phyloP scores from a whole-genome alignment of 257 asterid genomes.

The Marsdenia floribunda region DNA sequence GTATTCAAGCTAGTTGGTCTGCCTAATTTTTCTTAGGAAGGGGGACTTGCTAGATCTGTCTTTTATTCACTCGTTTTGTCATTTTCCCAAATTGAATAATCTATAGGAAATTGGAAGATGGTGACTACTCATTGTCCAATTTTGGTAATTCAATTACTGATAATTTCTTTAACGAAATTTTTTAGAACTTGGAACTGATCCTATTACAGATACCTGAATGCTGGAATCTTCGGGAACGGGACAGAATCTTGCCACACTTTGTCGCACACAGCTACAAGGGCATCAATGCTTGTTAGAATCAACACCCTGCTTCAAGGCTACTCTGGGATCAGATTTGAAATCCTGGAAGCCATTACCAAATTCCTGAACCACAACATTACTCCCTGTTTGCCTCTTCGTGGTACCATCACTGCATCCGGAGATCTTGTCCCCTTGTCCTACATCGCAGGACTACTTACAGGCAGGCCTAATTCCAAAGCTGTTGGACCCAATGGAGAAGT shows the following conservation, averaged over 20 bases:
- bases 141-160: too few species aligned
- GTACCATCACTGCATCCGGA: conserved; percentile 46
- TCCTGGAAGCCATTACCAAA: conserved; percentile 46
- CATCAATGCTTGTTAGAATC: conserved; percentile 51
- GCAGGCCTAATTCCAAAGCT: conserved; percentile 47
- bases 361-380: conserved; percentile 43
- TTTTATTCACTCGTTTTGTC: neutral
- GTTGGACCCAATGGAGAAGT: conserved; percentile 39
- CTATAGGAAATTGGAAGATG: neutral
- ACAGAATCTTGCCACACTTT: conserved; percentile 36
- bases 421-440: conserved; percentile 49
- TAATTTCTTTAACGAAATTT: too few species aligned
- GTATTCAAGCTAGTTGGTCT: neutral
- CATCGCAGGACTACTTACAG: conserved; percentile 44
- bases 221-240: conserved; percentile 43
- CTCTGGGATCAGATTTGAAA: conserved; percentile 48
- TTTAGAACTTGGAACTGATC: neutral
- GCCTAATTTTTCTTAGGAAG: neutral
- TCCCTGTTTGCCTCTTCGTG: conserved; percentile 51
- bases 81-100: neutral
- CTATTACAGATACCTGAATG: conserved; percentile 39
- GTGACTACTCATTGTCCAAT: neutral
- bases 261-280: conserved; percentile 48
- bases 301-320: conserved; percentile 52
- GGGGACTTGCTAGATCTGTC: neutral